Evolutionary conservation across 208 protist species (phyloP), one percentile per base, ranked within the genome.

Genomic region (Crithidia acanthocephali): DNA sequence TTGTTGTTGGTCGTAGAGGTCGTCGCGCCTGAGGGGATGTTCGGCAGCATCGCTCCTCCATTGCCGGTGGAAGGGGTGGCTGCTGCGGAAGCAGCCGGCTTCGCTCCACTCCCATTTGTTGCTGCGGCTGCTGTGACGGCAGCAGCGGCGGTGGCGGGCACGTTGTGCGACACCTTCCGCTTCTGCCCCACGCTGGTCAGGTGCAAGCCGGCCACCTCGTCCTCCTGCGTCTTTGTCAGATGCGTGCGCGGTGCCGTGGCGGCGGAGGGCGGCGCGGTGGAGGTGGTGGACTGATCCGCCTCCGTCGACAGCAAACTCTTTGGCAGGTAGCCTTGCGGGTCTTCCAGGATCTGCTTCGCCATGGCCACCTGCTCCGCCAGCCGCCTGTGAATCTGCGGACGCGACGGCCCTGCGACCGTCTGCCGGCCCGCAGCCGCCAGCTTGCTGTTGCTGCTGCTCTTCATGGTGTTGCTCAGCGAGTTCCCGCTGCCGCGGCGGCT

Each of bases 321-420:
- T 2, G 73, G 73, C 28, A 30, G 52, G 57, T 57, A 73, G 52
- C 44, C 47, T 16, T 56, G 20, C 25, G 73, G 65, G 33, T 73
- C 60, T 2, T 63, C 50, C 9, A 79, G 33, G 28, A 79, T 79
- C 28, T 63, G 56, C 53, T 59, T 56, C 53, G 73, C 72, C 44
- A 45, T 56, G 15, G 65, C 64, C 50, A 78, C 57, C 51, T 71
- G 59, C 37, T 78, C 72, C 2, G 50, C 37, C 22, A 78, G 72
- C 0, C 65, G 72, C 45, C 68, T 71, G 58, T 63, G 65, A 9
- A 72, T 35, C 40, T 35, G 55, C 48, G 58, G 27, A 2, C 59
- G 64, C 25, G 59, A n/a, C 35, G 35, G 8, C 35, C 8, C 35
- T 40, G 35, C 35, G 8, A 72, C 27, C 40, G 28, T 56, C 73